Percentiles rank a stretch among this genome's conserved stretches.
phyloP scores from a whole-genome alignment of 441 rosid species.

The Sinapis alba region DNA sequence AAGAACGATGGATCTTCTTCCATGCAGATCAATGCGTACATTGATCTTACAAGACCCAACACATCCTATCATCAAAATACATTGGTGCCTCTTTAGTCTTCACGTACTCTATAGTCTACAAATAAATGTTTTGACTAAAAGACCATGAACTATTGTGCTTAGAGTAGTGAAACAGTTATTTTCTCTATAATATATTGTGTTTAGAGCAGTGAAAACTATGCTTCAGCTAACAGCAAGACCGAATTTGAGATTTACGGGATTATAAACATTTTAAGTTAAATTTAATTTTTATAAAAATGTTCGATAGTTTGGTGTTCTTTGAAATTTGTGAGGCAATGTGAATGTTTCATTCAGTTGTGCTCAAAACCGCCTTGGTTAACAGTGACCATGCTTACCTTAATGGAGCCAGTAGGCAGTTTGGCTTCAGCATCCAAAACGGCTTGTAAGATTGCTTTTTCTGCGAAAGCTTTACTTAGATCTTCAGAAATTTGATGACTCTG shows the following conservation, averaged over 20 bases:
- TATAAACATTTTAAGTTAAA: background rate
- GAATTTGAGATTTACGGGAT: too few relatives aligned
- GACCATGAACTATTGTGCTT: background rate
- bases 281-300: too few relatives aligned
- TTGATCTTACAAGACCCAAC: constrained; percentile 59
- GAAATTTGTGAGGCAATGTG: too few relatives aligned
- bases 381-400: constrained; percentile 55
- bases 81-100: background rate
- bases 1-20: constrained; percentile 85
- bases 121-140: too few relatives aligned
- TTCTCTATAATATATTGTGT: background rate
- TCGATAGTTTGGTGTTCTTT: too few relatives aligned
- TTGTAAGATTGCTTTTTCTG: constrained; percentile 71
- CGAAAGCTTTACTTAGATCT: constrained; percentile 88
- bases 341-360: too few relatives aligned
- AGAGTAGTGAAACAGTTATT: background rate
- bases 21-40: constrained; percentile 64
- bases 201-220: background rate
- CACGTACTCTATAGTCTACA: too few relatives aligned
- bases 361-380: background rate
- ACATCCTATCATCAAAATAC: constrained; percentile 51
- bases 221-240: background rate
- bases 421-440: constrained; percentile 63
- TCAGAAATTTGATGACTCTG: constrained; percentile 86
- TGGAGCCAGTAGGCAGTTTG: constrained; percentile 48